Evolutionary conservation across 257 asterid genomes (phyloP).

Genomic region (Vinca minor): DNA sequence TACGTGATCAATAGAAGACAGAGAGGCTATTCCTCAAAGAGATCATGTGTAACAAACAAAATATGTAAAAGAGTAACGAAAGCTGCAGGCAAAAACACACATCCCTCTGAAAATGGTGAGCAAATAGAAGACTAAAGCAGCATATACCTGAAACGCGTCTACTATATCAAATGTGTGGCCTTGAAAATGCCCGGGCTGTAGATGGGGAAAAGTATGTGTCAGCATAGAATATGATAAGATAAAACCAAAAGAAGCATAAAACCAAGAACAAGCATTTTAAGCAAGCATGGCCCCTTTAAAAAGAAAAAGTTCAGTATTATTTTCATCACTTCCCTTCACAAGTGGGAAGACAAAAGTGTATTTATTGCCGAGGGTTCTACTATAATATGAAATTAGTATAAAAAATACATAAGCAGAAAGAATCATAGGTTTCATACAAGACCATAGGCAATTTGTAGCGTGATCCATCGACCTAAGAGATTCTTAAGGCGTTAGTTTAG

Average conservation of each 20-base stretch:
- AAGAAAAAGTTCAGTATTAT: no score
- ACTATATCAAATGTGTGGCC: no score
- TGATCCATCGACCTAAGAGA: neutral
- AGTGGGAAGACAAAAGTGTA: neutral
- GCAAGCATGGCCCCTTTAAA: neutral
- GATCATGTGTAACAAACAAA: no score
- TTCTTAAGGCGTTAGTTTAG: neutral
- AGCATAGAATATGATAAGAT: conserved; percentile 7
- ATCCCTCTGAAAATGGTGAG: no score
- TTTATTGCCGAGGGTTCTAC: neutral
- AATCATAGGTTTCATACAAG: neutral
- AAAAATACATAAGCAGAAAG: neutral
- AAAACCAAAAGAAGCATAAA: neutral
- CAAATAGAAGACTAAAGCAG: no score
- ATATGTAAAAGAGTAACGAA: no score
- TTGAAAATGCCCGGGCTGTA: no score
- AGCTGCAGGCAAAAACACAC: no score
- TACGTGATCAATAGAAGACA: no score
- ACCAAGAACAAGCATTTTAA: neutral
- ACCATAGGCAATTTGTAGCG: neutral
- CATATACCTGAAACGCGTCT: no score
- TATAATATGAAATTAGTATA: neutral
- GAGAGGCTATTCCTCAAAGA: no score
- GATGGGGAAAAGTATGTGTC: conserved; percentile 19
- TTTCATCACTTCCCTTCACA: neutral